Percentiles rank a stretch among this genome's conserved stretches.
phyloP scores from a whole-genome alignment of 2,329 filamentous ascomycete species.

The Ceratocystis alfenasii region DNA sequence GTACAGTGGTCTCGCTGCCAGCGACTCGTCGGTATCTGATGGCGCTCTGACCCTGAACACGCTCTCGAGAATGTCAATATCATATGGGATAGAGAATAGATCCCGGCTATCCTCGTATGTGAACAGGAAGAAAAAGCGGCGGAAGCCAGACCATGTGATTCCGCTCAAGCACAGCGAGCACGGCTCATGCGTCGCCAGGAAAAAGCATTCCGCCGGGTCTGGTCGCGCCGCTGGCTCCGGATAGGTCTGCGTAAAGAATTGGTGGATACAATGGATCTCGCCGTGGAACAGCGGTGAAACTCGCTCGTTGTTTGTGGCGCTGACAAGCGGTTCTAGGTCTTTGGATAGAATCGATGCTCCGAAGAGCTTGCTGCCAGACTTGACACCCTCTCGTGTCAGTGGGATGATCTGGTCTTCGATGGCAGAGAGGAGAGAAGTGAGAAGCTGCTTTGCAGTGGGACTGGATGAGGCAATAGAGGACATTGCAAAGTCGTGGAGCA shows the following conservation, averaged over 20 bases:
- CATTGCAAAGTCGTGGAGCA: conserved; percentile 24
- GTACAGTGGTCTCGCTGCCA: conserved; percentile 36
- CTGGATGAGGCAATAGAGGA: conserved; percentile 4
- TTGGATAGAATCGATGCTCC: conserved; percentile 42
- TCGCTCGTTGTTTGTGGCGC: conserved; percentile 45
- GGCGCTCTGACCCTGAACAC: conserved; percentile 40
- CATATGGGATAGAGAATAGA: conserved; percentile 44
- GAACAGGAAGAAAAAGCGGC: conserved; percentile 46
- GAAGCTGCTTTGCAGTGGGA: conserved; percentile 26
- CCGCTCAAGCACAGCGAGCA: conserved; percentile 47
- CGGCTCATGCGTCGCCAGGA: conserved; percentile 48
- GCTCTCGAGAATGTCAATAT: conserved; percentile 45
- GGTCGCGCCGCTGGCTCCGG: conserved; percentile 31
- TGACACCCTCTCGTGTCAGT: conserved; percentile 38
- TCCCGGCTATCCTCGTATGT: conserved; percentile 48
- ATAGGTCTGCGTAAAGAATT: conserved; percentile 38
- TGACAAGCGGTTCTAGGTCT: conserved; percentile 34
- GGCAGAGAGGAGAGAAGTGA: conserved; percentile 33
- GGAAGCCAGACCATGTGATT: conserved; percentile 47
- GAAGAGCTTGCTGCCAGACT: conserved; percentile 44
- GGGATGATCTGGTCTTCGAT: conserved; percentile 40
- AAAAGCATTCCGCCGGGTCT: conserved; percentile 39
- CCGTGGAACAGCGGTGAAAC: conserved; percentile 45
- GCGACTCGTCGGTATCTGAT: conserved; percentile 31
- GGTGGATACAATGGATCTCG: conserved; percentile 49